Evolutionary conservation across 805 yeast genomes (phyloP), one percentile per base, ranked within the genome.

Genomic region (Candida cerambycidarum): DNA sequence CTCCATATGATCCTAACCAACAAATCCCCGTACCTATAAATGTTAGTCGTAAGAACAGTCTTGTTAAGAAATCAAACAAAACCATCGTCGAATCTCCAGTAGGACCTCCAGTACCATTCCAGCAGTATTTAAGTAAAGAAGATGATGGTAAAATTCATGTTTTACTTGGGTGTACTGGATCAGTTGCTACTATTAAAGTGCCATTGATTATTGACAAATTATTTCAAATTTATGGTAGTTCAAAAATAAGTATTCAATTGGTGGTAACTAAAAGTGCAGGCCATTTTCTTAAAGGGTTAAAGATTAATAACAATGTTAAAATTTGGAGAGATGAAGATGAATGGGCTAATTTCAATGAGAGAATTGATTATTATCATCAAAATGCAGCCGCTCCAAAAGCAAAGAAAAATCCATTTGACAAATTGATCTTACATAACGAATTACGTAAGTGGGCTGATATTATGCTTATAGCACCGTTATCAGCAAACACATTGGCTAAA

Each of bases 311-410:
- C 13, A 83, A 83, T 53, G 88, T 89, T 17, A 83, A 82, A 47
- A 79, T 90, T 13, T 92, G 98, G 98, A 76, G 90, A 57, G 97
- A 93, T 58, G 76, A 78, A 45, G 99, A 93, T 60, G 98, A 92
- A 65, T 92, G 99, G 99, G 75, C 67, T 12, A 68, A 69, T 43
- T 67, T 58, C 39, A 57, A 57, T 38, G 70, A 64, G 39, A 23
- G 42, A 12, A 37, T 42, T n/a, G 47, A 47, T 19, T 50, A 45
- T 39, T 45, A 46, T 42, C 43, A 42, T 19, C 45, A 51, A 32
- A 48, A 53, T 29, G 53, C 57, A 19, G 51, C 60, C 13, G 43
- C 60, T 5, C 58, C 55, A 27, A 31, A 21, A n/a, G 40, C 43
- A n/a, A 61, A 60, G 42, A 62, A 64, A 41, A 62, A 57, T 35